phyloP scores from a whole-genome alignment of 495 filamentous ascomycete species.

The Aspergillus saccharolyticus region DNA sequence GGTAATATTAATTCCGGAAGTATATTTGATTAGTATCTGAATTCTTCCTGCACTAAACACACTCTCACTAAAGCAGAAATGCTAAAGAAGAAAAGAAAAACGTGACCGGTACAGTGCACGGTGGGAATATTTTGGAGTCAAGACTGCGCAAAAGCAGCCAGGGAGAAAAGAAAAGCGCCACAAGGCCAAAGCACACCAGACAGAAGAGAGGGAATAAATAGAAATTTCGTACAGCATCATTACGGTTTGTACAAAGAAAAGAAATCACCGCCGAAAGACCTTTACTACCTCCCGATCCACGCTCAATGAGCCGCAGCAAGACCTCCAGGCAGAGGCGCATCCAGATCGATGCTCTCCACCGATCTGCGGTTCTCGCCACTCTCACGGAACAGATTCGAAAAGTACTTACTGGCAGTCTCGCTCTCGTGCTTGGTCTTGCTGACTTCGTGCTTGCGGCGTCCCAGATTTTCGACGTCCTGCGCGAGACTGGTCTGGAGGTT shows the following conservation, averaged over 20 bases:
- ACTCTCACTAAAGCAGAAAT: too few species aligned
- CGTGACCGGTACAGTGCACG: background rate
- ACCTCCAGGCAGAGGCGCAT: conserved; percentile 49
- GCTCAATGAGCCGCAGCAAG: conserved; percentile 25
- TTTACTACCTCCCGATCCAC: background rate
- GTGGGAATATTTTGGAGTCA: conserved; percentile 5
- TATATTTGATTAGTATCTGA: too few species aligned
- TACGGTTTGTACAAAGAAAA: conserved; percentile 19
- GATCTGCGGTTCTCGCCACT: conserved; percentile 63
- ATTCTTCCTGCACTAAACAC: too few species aligned
- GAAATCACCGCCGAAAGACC: background rate
- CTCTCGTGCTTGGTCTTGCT: conserved; percentile 69
- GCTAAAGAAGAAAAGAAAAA: background rate
- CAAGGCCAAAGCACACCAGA: background rate
- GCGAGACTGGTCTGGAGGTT: conserved; percentile 74
- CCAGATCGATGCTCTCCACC: conserved; percentile 79
- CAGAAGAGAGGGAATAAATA: background rate
- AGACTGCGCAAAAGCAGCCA: conserved; percentile 5
- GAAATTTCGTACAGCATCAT: conserved; percentile 21
- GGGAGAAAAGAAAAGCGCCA: background rate
- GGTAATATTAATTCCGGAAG: too few species aligned
- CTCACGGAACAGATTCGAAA: conserved; percentile 75
- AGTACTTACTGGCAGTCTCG: conserved; percentile 77
- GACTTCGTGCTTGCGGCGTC: conserved; percentile 70
- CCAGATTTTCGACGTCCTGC: conserved; percentile 76